These are phyloP conservation scores for Aspergillus fischeri DNA, from an alignment of 2,329 filamentous ascomycete genomes.

Conservation along the genomic window DNA sequence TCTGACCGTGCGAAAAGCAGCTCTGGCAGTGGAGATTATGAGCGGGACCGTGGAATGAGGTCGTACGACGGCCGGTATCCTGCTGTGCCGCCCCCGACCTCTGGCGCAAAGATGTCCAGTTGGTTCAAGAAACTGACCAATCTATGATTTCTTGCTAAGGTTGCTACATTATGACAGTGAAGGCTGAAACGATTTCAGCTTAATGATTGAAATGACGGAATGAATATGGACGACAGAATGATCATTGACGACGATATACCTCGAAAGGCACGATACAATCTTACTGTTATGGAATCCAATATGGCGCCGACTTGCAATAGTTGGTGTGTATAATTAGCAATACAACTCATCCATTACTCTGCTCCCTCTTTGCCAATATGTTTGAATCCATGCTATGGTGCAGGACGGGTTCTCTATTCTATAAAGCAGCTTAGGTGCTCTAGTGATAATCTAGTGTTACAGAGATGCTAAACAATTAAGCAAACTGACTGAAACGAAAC, in stretches of 20 bases:
- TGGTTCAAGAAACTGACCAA: constrained; percentile 44
- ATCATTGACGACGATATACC: background rate
- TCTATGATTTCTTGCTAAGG: constrained; percentile 17
- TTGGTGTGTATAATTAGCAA: background rate
- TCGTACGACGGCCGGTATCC: constrained; percentile 25
- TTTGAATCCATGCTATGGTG: background rate
- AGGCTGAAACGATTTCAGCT: constrained; percentile 3
- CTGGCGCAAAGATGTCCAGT: constrained; percentile 34
- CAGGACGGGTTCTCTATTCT: background rate
- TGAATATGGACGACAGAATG: constrained; percentile 5
- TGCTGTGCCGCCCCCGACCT: constrained; percentile 17
- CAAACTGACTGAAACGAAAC: background rate
- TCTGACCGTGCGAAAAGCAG: constrained; percentile 36
- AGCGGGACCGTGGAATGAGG: constrained; percentile 32
- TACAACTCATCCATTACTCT: background rate
- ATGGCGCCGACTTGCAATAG: background rate
- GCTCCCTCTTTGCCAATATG: background rate
- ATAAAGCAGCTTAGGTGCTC: background rate
- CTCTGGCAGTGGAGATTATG: constrained; percentile 38
- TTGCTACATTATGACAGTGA: background rate
- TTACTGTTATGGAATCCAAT: background rate
- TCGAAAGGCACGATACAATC: background rate
- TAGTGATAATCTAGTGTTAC: background rate
- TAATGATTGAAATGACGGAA: constrained; percentile 10
- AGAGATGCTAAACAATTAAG: background rate